Evolutionary conservation across 2,329 filamentous ascomycete genomes (phyloP), one percentile per base, ranked within the genome.

Genomic region (Colletotrichum liriopes): DNA sequence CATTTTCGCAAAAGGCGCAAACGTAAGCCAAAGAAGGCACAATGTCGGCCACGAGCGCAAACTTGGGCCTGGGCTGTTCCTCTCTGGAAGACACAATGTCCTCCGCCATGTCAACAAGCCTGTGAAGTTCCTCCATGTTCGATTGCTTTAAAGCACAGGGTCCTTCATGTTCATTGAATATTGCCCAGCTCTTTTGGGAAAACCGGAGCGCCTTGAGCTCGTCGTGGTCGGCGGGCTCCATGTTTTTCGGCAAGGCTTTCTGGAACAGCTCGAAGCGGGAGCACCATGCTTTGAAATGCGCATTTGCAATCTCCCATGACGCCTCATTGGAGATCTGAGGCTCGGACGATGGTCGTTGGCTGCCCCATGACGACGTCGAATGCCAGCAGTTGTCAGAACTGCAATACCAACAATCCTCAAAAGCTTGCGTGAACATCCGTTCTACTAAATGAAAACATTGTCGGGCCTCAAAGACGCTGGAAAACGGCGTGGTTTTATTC

Each of bases 1-100:
- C 47, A 32, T 75, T 67, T 7, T 65, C 47, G 52, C 74, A 75
- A 14, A 65, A 74, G 18, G 66, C 73, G 43, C 72, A 75, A 6
- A 75, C 43, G 43, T 68, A 72, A 11, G 69, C 45, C 12, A 72
- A 26, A 11, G 69, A 63, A 9, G 69, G 69, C 43, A 72, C 69
- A 3, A 54, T 49, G 45, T 68, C 69, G 23, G 69, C 69, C 23
- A 26, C 58, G 5, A 72, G 65, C n/a, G 65, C 37, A 29, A 72
- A 72, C 6, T 18, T 64, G 4, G 69, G 69, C 20, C 69, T 43
- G 3, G 35, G 9, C 20, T 4, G 29, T n/a, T 29, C 52, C 1
- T 59, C n/a, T 41, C 32, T 43, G 16, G 23, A 29, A 8, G 61
- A 45, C 26, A 59, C 32, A 8, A 68, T 20, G 2, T 72, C 65